Evolutionary conservation across 1,284 basidiomycete genomes (phyloP), one percentile per base, ranked within the genome.

Genomic region (Malassezia furfur): DNA sequence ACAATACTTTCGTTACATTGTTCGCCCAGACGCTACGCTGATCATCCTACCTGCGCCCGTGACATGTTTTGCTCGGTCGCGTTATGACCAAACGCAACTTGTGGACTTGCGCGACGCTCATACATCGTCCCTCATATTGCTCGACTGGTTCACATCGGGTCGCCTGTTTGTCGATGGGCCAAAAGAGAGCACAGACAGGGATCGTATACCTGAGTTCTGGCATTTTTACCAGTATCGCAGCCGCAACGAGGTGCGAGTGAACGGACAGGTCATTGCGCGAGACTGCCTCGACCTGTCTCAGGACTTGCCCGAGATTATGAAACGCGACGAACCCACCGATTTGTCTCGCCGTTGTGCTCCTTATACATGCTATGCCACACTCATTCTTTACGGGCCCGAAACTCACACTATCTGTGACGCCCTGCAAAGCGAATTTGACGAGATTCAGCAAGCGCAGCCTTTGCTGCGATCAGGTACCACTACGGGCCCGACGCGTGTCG

Each of bases 361-460:
- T 1, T 93, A 89, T 69, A 81, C 82, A 1, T 90, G 88, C 75
- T 91, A 90, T 69, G 89, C 87, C 15, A 88, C 82, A 50, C 76
- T 90, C 5, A 78, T 91, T 58, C 78, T 93, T 41, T 81, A 80
- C 60, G 89, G 88, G 1, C 82, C 84, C 0, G 75, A 79, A 49
- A 77, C 82, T 5, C 68, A 77, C 41, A 65, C 62, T 2, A 73
- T 83, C 4, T 77, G 85, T 21, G 50, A 68, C 1, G 68, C 75
- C 39, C 76, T 91, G 46, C 70, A 70, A 17, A 70, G 61, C 14
- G 75, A 79, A 59, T 87, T 86, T 63, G 74, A 77, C 41, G 62
- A 75, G 14, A 82, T 84, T 36, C 79, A 81, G 3, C 81, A 91
- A 22, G 34, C 44, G 14, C 55, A 57, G 32, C 55, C 55, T 12